Evolutionary conservation across 202 grass and related monocot genomes (phyloP), one percentile per base, ranked within the genome.

Genomic region (Bolboschoenoplectus hybrid): DNA sequence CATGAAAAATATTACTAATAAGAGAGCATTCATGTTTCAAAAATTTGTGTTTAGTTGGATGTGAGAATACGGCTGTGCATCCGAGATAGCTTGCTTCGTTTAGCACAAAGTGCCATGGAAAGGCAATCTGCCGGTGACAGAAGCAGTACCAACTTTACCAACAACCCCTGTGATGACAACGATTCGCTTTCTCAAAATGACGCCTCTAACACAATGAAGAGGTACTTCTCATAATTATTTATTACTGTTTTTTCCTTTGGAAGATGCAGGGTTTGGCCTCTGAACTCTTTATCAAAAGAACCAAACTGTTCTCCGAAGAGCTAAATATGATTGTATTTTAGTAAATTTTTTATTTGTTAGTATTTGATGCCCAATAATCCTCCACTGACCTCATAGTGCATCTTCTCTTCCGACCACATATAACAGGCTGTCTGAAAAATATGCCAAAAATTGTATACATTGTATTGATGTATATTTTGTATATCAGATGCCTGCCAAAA

Each of bases 71-170:
- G 89, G 43, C 55, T 88, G 34, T 92, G 93, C 64, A 88, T 98
- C 87, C 88, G 87, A 84, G 91, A 98, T 83, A 95, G 95, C 89
- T 87, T 98, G 84, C 80, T 94, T 85, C 93, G 95, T 79, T 88
- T 98, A 87, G 91, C 93, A 71, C 80, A 61, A 89, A 95, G 93
- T 94, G 80, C 90, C 45, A 77, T 88, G 68, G 86, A 95, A 86
- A 93, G 95, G 81, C 89, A 98, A 90, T 87, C 83, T 88, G 32
- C 86, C 74, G 71, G 84, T 49, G 89, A 95, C 56, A 93, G 84
- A 88, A 98, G 77, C 89, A 93, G 84, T 70, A 86, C 84, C 71
- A 92, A 91, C 67, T 91, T 90, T 83, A 89, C 58, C 68, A 88
- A 70, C 72, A 90, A 86, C 60, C 17, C 57, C 43, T 67, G 45